Conservation (phyloP, 257 asterid species). For the Ilex aquifolium region DNA sequence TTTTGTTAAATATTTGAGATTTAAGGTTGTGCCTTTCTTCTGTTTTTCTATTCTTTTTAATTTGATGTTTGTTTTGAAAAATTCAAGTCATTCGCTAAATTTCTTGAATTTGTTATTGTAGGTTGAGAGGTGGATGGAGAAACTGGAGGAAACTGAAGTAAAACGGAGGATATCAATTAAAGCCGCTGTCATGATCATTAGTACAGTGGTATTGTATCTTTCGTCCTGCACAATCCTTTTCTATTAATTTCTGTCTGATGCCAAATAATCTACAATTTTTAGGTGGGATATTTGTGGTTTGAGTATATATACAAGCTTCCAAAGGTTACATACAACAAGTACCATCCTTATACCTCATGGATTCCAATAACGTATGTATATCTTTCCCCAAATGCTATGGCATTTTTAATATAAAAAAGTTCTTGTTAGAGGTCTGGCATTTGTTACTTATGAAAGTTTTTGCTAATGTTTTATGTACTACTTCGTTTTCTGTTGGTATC, state of each 20-base stretch:
- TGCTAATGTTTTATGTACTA: not conserved
- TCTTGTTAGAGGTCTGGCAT: constrained; percentile 6
- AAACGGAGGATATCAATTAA: constrained; percentile 67
- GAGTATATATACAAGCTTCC: constrained; percentile 87
- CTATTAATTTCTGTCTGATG: constrained; percentile 15
- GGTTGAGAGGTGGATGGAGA: constrained; percentile 96
- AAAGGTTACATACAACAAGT: constrained; percentile 66
- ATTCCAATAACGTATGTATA: constrained; percentile 72
- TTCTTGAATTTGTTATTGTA: constrained; percentile 22
- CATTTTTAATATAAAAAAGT: constrained; percentile 4
- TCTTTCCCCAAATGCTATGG: constrained; percentile 5
- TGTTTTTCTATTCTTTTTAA: not conserved
- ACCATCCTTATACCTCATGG: constrained; percentile 98
- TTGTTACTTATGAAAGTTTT: not conserved
- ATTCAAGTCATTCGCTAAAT: not conserved
- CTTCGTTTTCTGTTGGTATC: constrained; percentile 20
- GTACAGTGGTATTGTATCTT: constrained; percentile 46
- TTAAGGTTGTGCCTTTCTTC: constrained; percentile 8
- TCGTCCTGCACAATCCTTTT: constrained; percentile 13
- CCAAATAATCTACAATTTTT: constrained; percentile 13
- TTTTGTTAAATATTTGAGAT: constrained; percentile 6
- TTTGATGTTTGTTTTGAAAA: not conserved
- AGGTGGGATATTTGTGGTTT: constrained; percentile 86
- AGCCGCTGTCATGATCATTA: constrained; percentile 37
- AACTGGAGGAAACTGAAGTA: constrained; percentile 79